Evolutionary conservation across 1,284 basidiomycete species (phyloP), one percentile per base, ranked within the genome.

Genomic region (Sparassis latifolia): DNA sequence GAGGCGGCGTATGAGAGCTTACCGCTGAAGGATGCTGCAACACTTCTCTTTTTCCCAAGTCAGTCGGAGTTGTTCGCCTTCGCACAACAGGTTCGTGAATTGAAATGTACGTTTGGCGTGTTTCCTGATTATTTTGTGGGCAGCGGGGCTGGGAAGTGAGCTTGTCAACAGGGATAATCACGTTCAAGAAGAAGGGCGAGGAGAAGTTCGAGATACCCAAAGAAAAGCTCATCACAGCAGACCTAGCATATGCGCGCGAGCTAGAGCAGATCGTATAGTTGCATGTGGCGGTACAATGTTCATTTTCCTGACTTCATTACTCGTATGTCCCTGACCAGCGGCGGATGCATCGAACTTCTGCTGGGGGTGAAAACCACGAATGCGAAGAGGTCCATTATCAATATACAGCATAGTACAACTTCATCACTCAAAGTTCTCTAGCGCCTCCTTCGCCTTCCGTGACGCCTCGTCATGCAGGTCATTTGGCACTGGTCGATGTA

Each of bases 401-500:
- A 53, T 55, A 54, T 49, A 56, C 50, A 55, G 45, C 51, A 47
- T 53, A 59, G 47, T 52, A 53, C 51, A 52, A 50, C 50, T 51
- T 53, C 44, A 65, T 66, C 77, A 86, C 63, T 97, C 95, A 74
- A 97, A 95, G 58, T 80, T 89, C 67, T 92, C 90, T 60, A 98
- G 68, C 33, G 90, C 85, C 49, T 88, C 91, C 73, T 90, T 93
- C 3, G 95, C 97, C 69, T 89, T 89, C 51, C 75, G 76, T 64
- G 97, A 90, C 39, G 96, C 97, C 65, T 95, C 92, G 30, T 84
- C 78, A 46, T 86, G 75, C 54, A 98, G 72, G 42, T 93, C 92
- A 52, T 80, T 81, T 33, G 96, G 96, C 49, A 99, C 92, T 10
- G 83, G 77, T 33, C 80, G 74, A 68, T 98, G 94, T 48, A 86